These are phyloP conservation scores for Mycena vulgaris DNA, from an alignment of 768 basidiomycete species.

Conservation along the genomic window DNA sequence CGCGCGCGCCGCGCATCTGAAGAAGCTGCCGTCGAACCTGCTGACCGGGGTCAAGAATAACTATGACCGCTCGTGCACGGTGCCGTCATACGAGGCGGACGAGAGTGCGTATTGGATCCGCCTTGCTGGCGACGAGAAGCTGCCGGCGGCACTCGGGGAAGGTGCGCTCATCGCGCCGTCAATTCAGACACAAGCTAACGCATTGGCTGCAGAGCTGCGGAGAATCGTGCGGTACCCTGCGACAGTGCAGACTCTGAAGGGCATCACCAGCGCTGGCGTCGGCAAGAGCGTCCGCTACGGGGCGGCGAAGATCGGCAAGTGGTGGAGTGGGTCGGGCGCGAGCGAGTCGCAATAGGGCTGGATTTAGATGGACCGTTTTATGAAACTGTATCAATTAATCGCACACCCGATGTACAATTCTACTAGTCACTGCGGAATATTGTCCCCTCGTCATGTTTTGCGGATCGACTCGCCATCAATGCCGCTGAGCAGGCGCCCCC, in stretches of 20 bases:
- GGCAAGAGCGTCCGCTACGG: conserved; percentile 85
- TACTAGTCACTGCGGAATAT: neutral
- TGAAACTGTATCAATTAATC: conserved; percentile 37
- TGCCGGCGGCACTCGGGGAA: conserved; percentile 67
- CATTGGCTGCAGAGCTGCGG: conserved; percentile 70
- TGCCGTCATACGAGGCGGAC: conserved; percentile 66
- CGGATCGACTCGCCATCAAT: no score
- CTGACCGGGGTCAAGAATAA: conserved; percentile 68
- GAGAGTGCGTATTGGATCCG: conserved; percentile 84
- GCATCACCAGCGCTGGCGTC: conserved; percentile 86
- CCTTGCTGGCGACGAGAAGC: conserved; percentile 74
- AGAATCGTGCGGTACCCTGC: conserved; percentile 88
- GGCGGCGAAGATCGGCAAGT: conserved; percentile 86
- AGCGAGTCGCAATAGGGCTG: conserved; percentile 7
- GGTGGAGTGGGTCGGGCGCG: conserved; percentile 69
- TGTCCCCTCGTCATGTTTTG: neutral
- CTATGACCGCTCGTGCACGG: conserved; percentile 58
- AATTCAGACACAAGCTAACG: neutral
- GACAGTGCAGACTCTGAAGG: conserved; percentile 88
- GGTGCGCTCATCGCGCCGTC: conserved; percentile 55
- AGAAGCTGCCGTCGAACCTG: conserved; percentile 83
- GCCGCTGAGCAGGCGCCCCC: no score
- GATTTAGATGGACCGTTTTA: conserved; percentile 29
- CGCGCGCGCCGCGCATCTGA: conserved; percentile 80
- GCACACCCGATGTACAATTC: conserved; percentile 19